phyloP scores from a whole-genome alignment of 192 early-diverging fungal genomes.

The Entophlyctis luteolus region DNA sequence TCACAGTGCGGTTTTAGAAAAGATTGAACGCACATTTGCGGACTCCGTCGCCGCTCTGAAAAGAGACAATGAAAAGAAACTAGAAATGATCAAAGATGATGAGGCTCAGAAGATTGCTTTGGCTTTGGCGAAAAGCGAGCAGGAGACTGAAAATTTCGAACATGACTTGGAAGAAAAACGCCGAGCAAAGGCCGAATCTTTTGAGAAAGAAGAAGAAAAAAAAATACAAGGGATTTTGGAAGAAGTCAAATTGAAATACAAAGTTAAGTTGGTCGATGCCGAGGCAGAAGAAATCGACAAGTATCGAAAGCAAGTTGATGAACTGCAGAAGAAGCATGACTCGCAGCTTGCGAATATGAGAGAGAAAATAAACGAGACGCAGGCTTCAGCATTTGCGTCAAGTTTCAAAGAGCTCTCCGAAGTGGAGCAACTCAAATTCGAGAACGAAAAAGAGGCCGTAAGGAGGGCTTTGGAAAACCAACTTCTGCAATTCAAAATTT shows the following conservation, averaged over 20 bases:
- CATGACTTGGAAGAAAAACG: no score
- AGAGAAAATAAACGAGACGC: slow-evolving; percentile 5
- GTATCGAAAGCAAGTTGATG: background rate
- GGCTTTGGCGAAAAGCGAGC: no score
- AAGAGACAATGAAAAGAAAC: background rate
- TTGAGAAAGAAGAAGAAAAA: no score
- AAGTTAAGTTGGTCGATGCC: background rate
- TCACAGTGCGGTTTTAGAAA: no score
- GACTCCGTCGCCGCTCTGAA: background rate
- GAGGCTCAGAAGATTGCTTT: background rate
- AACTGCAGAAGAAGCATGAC: slow-evolving; percentile 4
- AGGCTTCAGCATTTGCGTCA: slow-evolving; percentile 3
- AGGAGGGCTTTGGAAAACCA: background rate
- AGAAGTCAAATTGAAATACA: background rate
- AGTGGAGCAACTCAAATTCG: slow-evolving; percentile 17
- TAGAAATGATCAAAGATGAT: background rate
- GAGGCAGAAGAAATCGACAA: background rate
- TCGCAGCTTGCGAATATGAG: background rate
- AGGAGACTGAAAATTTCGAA: no score
- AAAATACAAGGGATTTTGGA: background rate
- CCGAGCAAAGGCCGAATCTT: no score
- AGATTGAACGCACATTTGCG: slow-evolving; percentile 13
- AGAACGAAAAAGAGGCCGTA: slow-evolving; percentile 12
- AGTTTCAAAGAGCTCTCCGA: slow-evolving; percentile 8
- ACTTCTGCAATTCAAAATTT: slow-evolving; percentile 1